phyloP scores from a whole-genome alignment of 805 yeast species.

The Yamadazyma paraphyllophila region DNA sequence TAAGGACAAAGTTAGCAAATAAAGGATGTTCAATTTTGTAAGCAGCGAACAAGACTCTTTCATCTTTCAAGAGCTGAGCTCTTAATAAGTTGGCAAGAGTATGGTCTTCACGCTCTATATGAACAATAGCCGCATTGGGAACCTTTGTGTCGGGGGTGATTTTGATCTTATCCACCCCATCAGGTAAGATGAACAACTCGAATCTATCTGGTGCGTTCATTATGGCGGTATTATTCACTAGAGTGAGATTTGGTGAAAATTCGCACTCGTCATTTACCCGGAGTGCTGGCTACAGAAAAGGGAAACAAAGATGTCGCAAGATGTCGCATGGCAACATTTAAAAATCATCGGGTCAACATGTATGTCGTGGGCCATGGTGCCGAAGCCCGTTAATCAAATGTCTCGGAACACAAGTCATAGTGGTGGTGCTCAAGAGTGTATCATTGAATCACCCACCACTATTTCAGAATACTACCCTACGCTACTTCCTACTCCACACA shows the following conservation, averaged over 20 bases:
- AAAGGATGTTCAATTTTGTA: slow-evolving; percentile 97
- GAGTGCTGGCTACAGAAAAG: not conserved
- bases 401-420: too few relatives aligned
- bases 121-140: slow-evolving; percentile 90
- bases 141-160: slow-evolving; percentile 92
- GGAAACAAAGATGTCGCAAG: too few relatives aligned
- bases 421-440: too few relatives aligned
- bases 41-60: slow-evolving; percentile 91
- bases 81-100: slow-evolving; percentile 89
- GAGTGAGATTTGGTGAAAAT: slow-evolving; percentile 1
- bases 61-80: slow-evolving; percentile 81
- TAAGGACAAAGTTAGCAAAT: slow-evolving; percentile 90
- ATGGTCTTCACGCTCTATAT: slow-evolving; percentile 96
- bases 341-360: too few relatives aligned
- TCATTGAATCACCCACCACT: too few relatives aligned
- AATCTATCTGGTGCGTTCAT: slow-evolving; percentile 99
- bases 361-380: too few relatives aligned
- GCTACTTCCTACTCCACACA: too few relatives aligned
- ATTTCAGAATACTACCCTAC: too few relatives aligned
- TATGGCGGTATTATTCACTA: not conserved
- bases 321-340: too few relatives aligned
- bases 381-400: too few relatives aligned
- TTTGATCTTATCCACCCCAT: slow-evolving; percentile 90
- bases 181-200: slow-evolving; percentile 94
- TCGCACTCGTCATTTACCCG: slow-evolving; percentile 3